Evolutionary conservation across 2,329 filamentous ascomycete species (phyloP).

Genomic region (Dactylellina sp.): DNA sequence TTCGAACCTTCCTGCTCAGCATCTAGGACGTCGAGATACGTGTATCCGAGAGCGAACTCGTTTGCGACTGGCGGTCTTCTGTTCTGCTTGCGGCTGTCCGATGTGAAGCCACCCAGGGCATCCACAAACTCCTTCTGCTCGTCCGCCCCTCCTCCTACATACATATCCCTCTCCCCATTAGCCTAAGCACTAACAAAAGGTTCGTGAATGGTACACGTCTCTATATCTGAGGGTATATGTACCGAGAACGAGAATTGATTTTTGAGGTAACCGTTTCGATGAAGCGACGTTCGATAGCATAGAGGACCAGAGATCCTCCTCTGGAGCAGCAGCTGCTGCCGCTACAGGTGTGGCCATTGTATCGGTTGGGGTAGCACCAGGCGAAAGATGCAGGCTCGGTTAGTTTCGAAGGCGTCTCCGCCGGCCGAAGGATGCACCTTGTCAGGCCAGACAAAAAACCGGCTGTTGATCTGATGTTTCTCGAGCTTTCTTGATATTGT

Average conservation of each 20-base stretch:
- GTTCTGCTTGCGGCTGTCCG: constrained; percentile 66
- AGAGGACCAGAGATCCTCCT: constrained; percentile 89
- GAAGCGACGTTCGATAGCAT: constrained; percentile 92
- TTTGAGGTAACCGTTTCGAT: constrained; percentile 88
- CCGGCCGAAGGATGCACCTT: not conserved
- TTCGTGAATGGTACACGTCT: too few relatives aligned
- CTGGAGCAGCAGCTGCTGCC: constrained; percentile 24
- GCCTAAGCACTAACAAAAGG: not conserved
- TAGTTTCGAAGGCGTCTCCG: not conserved
- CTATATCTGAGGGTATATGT: constrained; percentile 62
- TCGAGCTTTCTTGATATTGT: not conserved
- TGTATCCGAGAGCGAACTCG: constrained; percentile 91
- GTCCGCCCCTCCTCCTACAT: constrained; percentile 61
- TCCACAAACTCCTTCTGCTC: constrained; percentile 62
- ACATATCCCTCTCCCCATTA: constrained; percentile 20
- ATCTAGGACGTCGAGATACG: constrained; percentile 93
- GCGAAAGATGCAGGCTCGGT: not conserved
- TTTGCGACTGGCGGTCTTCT: constrained; percentile 84
- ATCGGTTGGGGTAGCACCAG: constrained; percentile 10
- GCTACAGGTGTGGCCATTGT: constrained; percentile 36
- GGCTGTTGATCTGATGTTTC: not conserved
- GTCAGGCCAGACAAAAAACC: not conserved
- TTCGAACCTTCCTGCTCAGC: constrained; percentile 86
- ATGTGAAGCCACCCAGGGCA: constrained; percentile 62
- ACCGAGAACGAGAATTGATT: constrained; percentile 89